A percentile compares a stretch with the other conserved stretches of the same genome.
These are phyloP conservation scores for Epithele typhae DNA, from an alignment of 768 basidiomycete genomes.

Conservation along the genomic window DNA sequence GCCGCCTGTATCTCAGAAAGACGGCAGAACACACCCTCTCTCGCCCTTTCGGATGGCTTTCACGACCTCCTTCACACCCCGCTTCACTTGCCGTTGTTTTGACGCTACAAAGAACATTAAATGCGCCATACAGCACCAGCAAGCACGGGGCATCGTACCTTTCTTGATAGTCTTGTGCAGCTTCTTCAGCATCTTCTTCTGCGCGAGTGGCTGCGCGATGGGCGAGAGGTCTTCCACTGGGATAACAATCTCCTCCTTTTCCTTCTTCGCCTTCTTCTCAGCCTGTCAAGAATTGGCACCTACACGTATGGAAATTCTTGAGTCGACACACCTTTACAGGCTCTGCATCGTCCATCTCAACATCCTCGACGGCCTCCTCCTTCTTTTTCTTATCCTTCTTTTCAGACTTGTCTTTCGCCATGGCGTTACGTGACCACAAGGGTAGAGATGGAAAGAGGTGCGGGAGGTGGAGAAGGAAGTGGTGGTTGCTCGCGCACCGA, in stretches of 20 bases:
- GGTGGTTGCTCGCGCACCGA: not conserved
- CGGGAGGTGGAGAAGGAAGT: not conserved
- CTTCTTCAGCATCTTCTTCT: constrained; percentile 91
- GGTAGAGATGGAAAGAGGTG: no score
- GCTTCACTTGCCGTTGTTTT: constrained; percentile 91
- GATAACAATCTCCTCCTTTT: constrained; percentile 62
- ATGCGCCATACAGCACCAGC: not conserved
- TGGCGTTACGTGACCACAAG: no score
- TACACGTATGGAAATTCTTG: no score
- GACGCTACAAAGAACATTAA: constrained; percentile 64
- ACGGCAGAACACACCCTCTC: constrained; percentile 65
- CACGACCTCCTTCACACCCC: constrained; percentile 98
- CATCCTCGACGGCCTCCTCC: constrained; percentile 39
- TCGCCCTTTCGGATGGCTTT: constrained; percentile 97
- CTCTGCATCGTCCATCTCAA: constrained; percentile 39
- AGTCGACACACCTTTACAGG: constrained; percentile 29
- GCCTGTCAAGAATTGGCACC: constrained; percentile 27
- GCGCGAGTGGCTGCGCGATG: constrained; percentile 90
- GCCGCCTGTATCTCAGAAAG: not conserved
- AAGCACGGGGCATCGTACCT: constrained; percentile 39
- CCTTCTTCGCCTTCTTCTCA: constrained; percentile 60
- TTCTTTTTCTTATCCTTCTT: constrained; percentile 74
- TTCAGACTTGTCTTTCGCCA: constrained; percentile 75
- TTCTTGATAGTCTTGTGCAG: constrained; percentile 93
- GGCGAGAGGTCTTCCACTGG: constrained; percentile 83